Evolutionary conservation across 148 eudicot genomes (phyloP).

Genomic region (Linanthus parryae): DNA sequence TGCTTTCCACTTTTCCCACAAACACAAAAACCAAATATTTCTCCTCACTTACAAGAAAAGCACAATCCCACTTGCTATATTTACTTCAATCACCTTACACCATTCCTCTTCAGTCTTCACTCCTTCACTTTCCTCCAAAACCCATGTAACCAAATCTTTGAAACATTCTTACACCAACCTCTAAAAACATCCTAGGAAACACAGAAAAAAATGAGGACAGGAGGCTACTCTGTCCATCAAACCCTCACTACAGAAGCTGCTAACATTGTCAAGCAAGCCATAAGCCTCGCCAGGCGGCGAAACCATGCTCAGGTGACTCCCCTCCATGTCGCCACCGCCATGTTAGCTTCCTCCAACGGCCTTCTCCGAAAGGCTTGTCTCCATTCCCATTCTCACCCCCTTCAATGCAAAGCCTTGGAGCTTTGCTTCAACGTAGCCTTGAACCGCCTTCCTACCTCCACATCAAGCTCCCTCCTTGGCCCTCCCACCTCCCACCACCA

Average conservation of each 20-base stretch:
- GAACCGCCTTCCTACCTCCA: conserved; percentile 63
- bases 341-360: conserved; percentile 54
- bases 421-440: conserved; percentile 94
- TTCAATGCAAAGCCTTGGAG: conserved; percentile 84
- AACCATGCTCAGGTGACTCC: conserved; percentile 94
- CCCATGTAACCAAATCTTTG: not conserved
- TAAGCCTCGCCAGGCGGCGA: conserved; percentile 51
- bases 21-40: conserved; percentile 38
- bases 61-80: not conserved
- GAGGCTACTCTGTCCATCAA: conserved; percentile 67
- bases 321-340: conserved; percentile 81
- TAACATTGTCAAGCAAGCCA: conserved; percentile 63
- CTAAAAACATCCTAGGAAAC: not conserved
- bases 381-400: conserved; percentile 75
- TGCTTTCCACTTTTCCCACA: conserved; percentile 86
- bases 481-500: conserved; percentile 35
- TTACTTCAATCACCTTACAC: not conserved
- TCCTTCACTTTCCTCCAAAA: not conserved
- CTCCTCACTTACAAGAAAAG: conserved; percentile 56
- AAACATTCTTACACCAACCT: not conserved
- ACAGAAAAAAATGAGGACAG: conserved; percentile 46
- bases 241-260: conserved; percentile 71
- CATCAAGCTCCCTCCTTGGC: conserved; percentile 47
- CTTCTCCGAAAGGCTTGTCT: conserved; percentile 71
- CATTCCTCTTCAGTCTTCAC: not conserved